These are phyloP conservation scores for Eragrostis tef DNA, from an alignment of 202 grass and related monocot genomes.

Conservation along the genomic window DNA sequence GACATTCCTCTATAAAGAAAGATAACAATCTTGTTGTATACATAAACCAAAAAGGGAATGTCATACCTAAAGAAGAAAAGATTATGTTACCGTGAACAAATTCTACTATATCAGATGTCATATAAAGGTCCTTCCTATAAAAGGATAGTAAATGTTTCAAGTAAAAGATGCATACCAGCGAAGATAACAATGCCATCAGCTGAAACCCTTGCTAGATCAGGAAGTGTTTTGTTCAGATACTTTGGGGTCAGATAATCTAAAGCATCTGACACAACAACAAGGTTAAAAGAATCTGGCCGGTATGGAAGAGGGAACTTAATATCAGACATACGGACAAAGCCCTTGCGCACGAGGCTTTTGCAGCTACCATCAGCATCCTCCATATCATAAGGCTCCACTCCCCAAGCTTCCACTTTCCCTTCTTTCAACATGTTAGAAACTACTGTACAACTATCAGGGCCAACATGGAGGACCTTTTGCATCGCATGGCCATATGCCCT, in stretches of 20 bases:
- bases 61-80: neutral
- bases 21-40: neutral
- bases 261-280: conserved; percentile 94
- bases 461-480: conserved; percentile 90
- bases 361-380: conserved; percentile 89
- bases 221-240: conserved; percentile 96
- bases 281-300: conserved; percentile 87
- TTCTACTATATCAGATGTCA: neutral
- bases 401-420: conserved; percentile 84
- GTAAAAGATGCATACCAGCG: conserved; percentile 60
- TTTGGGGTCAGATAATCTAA: conserved; percentile 90
- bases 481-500: conserved; percentile 78
- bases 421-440: conserved; percentile 94
- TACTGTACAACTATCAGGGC: conserved; percentile 84
- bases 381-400: conserved; percentile 95
- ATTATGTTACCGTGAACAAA: neutral
- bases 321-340: conserved; percentile 85
- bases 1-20: neutral
- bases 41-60: neutral
- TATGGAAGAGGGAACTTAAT: conserved; percentile 95
- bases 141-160: neutral
- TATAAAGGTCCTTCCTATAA: neutral
- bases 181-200: conserved; percentile 88
- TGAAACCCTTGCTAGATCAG: conserved; percentile 87
- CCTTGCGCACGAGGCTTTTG: conserved; percentile 96